Evolutionary conservation across 2,329 filamentous ascomycete species (phyloP).

Genomic region (Xylariales sp.): DNA sequence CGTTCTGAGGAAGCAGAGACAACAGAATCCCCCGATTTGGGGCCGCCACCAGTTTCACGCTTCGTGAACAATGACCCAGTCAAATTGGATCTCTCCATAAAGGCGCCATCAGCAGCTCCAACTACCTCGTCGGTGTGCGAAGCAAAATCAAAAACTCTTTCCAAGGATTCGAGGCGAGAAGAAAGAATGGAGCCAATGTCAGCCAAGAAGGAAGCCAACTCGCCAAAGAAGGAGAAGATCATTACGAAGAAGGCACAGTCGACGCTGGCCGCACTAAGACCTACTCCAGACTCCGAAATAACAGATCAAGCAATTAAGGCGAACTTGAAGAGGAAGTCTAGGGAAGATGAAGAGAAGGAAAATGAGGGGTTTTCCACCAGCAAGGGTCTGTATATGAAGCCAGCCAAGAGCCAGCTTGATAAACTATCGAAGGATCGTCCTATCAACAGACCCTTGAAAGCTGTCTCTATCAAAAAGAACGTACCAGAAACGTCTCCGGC

Average conservation of each 20-base stretch:
- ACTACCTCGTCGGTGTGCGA: conserved; percentile 10
- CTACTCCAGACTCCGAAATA: conserved; percentile 10
- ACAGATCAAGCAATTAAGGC: conserved; percentile 32
- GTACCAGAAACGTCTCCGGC: conserved; percentile 22
- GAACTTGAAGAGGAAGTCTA: conserved; percentile 55
- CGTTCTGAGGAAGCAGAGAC: conserved; percentile 42
- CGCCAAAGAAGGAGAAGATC: conserved; percentile 9
- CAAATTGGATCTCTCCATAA: conserved; percentile 45
- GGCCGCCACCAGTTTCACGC: conserved; percentile 55
- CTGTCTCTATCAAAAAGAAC: conserved; percentile 38
- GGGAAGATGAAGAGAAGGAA: conserved; percentile 49
- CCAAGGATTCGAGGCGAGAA: neutral
- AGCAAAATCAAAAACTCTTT: conserved; percentile 5
- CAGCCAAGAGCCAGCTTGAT: conserved; percentile 23
- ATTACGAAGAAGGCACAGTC: conserved; percentile 3
- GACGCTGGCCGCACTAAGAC: neutral
- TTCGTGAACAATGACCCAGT: conserved; percentile 54
- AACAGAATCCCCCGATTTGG: conserved; percentile 64
- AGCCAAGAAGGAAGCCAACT: neutral
- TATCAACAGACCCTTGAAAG: conserved; percentile 37
- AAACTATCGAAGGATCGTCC: conserved; percentile 25
- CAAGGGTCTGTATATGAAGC: no score
- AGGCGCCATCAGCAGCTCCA: conserved; percentile 9
- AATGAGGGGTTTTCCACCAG: conserved; percentile 14
- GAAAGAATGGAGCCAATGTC: neutral